phyloP scores from a whole-genome alignment of 192 early-diverging fungal species.

The Linnemannia exigua region DNA sequence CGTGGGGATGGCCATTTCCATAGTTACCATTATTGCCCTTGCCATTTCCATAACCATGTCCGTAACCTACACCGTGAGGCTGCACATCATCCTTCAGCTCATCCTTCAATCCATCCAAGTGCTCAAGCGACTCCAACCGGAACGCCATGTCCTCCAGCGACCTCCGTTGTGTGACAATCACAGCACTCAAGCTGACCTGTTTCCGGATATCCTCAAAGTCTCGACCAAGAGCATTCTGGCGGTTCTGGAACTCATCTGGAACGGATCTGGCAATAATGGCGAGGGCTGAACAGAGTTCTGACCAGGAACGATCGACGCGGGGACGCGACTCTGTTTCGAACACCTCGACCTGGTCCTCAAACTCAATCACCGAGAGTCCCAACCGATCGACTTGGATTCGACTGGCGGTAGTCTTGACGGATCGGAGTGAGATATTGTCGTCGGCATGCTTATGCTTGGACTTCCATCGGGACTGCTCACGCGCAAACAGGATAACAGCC shows the following conservation, averaged over 20 bases:
- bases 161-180: conserved; percentile 45
- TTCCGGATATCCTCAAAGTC: conserved; percentile 54
- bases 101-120: conserved; percentile 27
- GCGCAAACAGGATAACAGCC: conserved; percentile 50
- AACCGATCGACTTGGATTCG: conserved; percentile 34
- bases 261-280: conserved; percentile 31
- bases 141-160: conserved; percentile 40
- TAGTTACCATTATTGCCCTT: not conserved
- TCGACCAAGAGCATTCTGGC: conserved; percentile 23
- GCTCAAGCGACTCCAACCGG: conserved; percentile 34
- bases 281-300: conserved; percentile 39
- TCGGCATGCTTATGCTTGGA: conserved; percentile 37
- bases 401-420: conserved; percentile 42
- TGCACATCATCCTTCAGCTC: not conserved
- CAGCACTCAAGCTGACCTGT: conserved; percentile 41
- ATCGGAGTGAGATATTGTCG: conserved; percentile 36
- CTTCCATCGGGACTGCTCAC: conserved; percentile 39
- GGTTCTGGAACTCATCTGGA: conserved; percentile 41
- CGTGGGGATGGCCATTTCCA: conserved; percentile 1
- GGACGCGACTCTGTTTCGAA: conserved; percentile 54
- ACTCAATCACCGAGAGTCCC: conserved; percentile 46
- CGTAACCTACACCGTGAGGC: conserved; percentile 20
- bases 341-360: conserved; percentile 47
- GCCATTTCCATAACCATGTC: not conserved
- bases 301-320: conserved; percentile 37